phyloP scores from a whole-genome alignment of 2,329 filamentous ascomycete species.

The Penicillium sp. region DNA sequence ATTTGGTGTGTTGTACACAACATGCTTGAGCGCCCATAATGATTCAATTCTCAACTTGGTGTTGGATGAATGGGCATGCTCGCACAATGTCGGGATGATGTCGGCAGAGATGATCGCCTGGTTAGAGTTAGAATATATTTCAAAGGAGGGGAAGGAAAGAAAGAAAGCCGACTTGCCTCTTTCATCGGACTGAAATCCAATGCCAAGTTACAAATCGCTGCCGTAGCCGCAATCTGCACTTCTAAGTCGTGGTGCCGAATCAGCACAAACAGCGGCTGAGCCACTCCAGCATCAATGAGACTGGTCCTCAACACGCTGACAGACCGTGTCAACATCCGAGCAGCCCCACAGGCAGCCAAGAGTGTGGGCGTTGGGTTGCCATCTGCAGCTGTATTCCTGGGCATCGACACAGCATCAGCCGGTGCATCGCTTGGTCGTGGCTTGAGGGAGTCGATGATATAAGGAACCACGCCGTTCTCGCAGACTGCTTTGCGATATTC shows the following conservation, averaged over 20 bases:
- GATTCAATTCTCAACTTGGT: conserved; percentile 77
- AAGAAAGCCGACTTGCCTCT: conserved; percentile 54
- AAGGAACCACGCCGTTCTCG: conserved; percentile 71
- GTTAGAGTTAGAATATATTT: conserved; percentile 10
- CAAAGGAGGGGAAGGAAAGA: neutral
- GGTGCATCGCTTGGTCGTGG: conserved; percentile 42
- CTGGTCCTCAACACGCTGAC: conserved; percentile 78
- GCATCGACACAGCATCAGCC: conserved; percentile 24
- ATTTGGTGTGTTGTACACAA: conserved; percentile 67
- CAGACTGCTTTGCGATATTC: conserved; percentile 77
- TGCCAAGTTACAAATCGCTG: conserved; percentile 77
- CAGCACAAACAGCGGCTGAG: conserved; percentile 68
- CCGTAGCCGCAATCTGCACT: conserved; percentile 79
- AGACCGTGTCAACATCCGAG: conserved; percentile 76
- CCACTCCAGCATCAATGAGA: conserved; percentile 78
- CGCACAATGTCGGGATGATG: conserved; percentile 70
- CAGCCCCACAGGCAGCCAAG: conserved; percentile 75
- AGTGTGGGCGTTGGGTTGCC: conserved; percentile 77
- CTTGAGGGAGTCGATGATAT: conserved; percentile 76
- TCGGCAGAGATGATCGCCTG: conserved; percentile 68
- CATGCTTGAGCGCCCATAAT: conserved; percentile 89
- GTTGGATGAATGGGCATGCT: conserved; percentile 76
- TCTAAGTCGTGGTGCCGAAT: conserved; percentile 69
- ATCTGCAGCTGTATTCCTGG: conserved; percentile 48
- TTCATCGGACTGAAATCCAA: conserved; percentile 88